A percentile compares a stretch with the other conserved stretches of the same genome.
Conservation (phyloP, 495 filamentous ascomycete species). For the Filosporella fistucella region DNA sequence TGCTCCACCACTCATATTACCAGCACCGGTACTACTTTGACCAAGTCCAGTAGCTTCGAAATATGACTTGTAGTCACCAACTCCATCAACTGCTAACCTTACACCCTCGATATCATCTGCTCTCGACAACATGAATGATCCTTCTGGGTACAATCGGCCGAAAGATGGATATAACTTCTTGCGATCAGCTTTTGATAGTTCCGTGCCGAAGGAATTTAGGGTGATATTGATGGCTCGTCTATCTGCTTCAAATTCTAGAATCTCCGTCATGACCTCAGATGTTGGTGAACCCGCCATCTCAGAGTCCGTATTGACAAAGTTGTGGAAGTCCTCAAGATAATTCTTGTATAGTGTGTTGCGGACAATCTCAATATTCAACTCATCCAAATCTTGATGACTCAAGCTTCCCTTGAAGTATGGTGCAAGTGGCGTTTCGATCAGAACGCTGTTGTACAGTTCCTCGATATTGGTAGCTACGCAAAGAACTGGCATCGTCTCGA, state of each 20-base stretch:
- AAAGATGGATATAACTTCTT: slow-evolving; percentile 96
- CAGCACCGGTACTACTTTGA: slow-evolving; percentile 64
- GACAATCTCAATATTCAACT: slow-evolving; percentile 99
- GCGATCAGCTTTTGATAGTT: slow-evolving; percentile 87
- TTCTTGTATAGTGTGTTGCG: slow-evolving; percentile 99
- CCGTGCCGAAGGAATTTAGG: slow-evolving; percentile 96
- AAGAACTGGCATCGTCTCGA: slow-evolving; percentile 96
- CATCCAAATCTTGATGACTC: slow-evolving; percentile 93
- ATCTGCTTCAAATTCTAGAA: slow-evolving; percentile 95
- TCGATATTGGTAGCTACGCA: slow-evolving; percentile 98
- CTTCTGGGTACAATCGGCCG: slow-evolving; percentile 87
- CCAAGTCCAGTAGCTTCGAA: slow-evolving; percentile 89
- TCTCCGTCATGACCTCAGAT: slow-evolving; percentile 88
- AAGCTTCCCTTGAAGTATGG: slow-evolving; percentile 96
- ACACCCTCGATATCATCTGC: slow-evolving; percentile 96
- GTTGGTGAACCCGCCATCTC: slow-evolving; percentile 87
- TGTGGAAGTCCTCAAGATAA: slow-evolving; percentile 96
- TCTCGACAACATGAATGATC: slow-evolving; percentile 88
- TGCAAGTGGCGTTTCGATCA: slow-evolving; percentile 94
- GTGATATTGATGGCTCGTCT: slow-evolving; percentile 98
- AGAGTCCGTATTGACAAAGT: slow-evolving; percentile 80
- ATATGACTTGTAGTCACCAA: slow-evolving; percentile 86
- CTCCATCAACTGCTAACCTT: slow-evolving; percentile 83
- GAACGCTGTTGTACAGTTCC: slow-evolving; percentile 94
- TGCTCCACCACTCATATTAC: slow-evolving; percentile 78